Conservation (phyloP, 83 land plant genomes). For the Diphasiastrum complanatum region DNA sequence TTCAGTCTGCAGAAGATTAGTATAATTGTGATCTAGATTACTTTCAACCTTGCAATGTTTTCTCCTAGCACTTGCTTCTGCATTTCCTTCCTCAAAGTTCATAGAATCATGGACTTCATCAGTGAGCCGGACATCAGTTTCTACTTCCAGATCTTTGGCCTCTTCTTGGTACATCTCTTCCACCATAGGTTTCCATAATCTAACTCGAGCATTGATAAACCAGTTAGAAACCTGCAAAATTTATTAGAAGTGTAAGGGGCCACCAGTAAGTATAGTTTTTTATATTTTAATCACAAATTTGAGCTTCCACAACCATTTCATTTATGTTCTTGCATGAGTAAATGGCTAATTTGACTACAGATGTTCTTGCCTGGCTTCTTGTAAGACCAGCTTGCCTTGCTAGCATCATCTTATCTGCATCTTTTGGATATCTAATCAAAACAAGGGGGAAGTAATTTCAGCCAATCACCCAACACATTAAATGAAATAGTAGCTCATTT, state of each 20-base stretch:
- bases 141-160: constrained; percentile 19
- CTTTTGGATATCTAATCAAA: constrained; percentile 65
- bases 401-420: constrained; percentile 69
- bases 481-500: too few species aligned
- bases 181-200: constrained; percentile 95
- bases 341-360: background rate
- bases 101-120: background rate
- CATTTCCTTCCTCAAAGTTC: too few species aligned
- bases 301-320: background rate
- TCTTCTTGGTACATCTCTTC: constrained; percentile 66
- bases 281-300: too few species aligned
- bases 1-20: background rate
- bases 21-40: background rate
- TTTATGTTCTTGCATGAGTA: background rate
- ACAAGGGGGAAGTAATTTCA: constrained; percentile 10
- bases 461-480: too few species aligned
- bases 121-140: background rate
- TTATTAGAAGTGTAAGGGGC: background rate
- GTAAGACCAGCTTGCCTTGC: constrained; percentile 77
- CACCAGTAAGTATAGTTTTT: background rate
- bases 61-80: background rate
- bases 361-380: constrained; percentile 49
- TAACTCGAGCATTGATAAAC: constrained; percentile 87
- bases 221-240: constrained; percentile 68
- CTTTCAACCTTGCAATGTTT: background rate